Evolutionary conservation across 257 asterid genomes (phyloP).

Genomic region (Plectranthus barbatus): DNA sequence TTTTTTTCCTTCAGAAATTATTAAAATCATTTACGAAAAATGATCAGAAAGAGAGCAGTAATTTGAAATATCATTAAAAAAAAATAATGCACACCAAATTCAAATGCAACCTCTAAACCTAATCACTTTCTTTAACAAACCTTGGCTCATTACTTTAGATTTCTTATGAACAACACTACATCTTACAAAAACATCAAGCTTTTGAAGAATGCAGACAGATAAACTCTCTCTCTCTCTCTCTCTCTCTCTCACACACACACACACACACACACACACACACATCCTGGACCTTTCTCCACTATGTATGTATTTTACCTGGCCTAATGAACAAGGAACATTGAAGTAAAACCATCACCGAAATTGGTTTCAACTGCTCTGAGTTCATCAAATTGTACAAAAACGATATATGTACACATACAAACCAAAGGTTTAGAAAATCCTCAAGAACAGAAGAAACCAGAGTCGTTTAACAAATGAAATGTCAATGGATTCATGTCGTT

Average conservation of each 20-base stretch:
- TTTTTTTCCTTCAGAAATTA: not conserved
- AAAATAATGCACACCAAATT: not conserved
- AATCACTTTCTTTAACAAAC: not conserved
- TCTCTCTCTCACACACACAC: not conserved
- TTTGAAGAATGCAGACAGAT: not conserved
- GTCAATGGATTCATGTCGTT: not conserved
- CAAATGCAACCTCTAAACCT: not conserved
- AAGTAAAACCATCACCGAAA: not conserved
- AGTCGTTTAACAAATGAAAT: conserved; percentile 2
- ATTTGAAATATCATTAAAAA: not conserved
- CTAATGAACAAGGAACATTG: not conserved
- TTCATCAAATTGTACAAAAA: not conserved
- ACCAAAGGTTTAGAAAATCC: not conserved
- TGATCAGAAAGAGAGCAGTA: not conserved
- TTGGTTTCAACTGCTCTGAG: not conserved
- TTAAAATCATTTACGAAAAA: not conserved
- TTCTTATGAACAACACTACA: too few relatives aligned
- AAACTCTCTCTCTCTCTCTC: not conserved
- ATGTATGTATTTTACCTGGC: not conserved
- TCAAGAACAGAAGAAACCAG: not conserved
- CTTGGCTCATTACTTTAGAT: not conserved
- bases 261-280: too few relatives aligned
- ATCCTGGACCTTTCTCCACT: not conserved
- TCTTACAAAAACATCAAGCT: not conserved
- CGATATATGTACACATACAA: not conserved